Conservation (phyloP, 768 basidiomycete species). For the Leccinum subtestaceum region DNA sequence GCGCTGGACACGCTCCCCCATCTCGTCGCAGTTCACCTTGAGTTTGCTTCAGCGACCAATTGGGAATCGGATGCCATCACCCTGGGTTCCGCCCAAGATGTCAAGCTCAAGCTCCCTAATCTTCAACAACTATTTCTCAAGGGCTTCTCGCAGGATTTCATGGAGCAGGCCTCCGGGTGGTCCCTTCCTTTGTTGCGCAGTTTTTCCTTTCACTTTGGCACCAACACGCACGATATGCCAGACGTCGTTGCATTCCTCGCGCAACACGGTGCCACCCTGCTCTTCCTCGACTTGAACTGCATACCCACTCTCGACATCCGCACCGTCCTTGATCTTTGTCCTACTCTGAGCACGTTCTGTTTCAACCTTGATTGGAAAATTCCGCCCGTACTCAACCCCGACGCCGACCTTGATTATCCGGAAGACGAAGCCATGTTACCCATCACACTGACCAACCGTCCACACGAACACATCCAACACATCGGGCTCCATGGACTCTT, state of each 20-base stretch:
- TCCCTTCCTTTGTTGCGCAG: constrained; percentile 55
- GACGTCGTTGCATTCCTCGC: constrained; percentile 60
- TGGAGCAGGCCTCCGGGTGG: constrained; percentile 72
- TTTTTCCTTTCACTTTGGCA: constrained; percentile 51
- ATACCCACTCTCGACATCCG: constrained; percentile 56
- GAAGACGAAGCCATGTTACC: constrained; percentile 33
- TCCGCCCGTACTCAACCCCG: constrained; percentile 13
- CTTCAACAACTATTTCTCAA: constrained; percentile 63
- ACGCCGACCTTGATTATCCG: constrained; percentile 15
- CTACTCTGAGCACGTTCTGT: constrained; percentile 55
- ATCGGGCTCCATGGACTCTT: constrained; percentile 70
- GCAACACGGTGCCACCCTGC: constrained; percentile 54
- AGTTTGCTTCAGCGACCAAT: constrained; percentile 35
- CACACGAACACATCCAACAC: constrained; percentile 54
- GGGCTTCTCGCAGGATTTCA: constrained; percentile 59
- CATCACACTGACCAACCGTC: constrained; percentile 43
- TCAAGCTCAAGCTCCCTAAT: constrained; percentile 50
- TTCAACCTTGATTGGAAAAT: constrained; percentile 79
- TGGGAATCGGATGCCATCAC: constrained; percentile 43
- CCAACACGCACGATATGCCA: constrained; percentile 44
- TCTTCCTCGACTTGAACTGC: constrained; percentile 64
- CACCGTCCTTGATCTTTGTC: constrained; percentile 61
- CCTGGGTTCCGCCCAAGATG: constrained; percentile 59
- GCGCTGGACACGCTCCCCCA: constrained; percentile 60
- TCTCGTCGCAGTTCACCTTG: constrained; percentile 55